Conservation (phyloP, 306 rosid species). For the Cucurbita maxima region DNA sequence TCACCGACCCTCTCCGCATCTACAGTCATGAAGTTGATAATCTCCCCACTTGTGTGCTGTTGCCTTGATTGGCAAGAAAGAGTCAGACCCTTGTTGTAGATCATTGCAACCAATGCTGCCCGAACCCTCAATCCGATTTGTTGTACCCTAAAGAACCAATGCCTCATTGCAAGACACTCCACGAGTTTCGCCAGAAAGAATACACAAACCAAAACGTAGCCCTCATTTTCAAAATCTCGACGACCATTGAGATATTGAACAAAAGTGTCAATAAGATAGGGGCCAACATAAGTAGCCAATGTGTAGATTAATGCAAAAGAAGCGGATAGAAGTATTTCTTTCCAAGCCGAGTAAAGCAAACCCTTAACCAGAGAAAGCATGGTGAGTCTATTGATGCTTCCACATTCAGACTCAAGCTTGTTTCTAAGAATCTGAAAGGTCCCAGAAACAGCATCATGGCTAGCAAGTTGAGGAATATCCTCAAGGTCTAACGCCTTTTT, state of each 20-base stretch:
- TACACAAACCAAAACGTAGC: constrained; percentile 36
- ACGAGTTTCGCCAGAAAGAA: constrained; percentile 55
- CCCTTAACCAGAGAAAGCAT: constrained; percentile 36
- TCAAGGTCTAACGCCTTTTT: constrained; percentile 55
- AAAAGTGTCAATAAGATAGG: constrained; percentile 51
- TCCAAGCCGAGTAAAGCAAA: constrained; percentile 41
- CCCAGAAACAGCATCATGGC: constrained; percentile 32
- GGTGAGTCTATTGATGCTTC: constrained; percentile 21
- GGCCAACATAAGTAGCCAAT: constrained; percentile 68
- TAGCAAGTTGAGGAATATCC: constrained; percentile 59
- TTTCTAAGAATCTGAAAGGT: constrained; percentile 28
- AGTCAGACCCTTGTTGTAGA: constrained; percentile 53
- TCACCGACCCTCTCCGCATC: constrained; percentile 72
- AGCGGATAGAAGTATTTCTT: constrained; percentile 33
- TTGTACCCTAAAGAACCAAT: constrained; percentile 44
- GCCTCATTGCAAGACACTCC: constrained; percentile 53
- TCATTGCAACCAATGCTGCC: constrained; percentile 38
- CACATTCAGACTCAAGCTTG: constrained; percentile 38
- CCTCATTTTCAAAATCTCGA: constrained; percentile 31
- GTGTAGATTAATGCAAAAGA: constrained; percentile 19
- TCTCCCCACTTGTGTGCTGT: constrained; percentile 47
- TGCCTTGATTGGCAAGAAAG: constrained; percentile 53
- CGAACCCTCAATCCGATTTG: constrained; percentile 45
- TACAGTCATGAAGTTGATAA: constrained; percentile 68
- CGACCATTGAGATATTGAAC: constrained; percentile 63